phyloP scores from a whole-genome alignment of 2,329 filamentous ascomycete species.

The Eutypella sp. region DNA sequence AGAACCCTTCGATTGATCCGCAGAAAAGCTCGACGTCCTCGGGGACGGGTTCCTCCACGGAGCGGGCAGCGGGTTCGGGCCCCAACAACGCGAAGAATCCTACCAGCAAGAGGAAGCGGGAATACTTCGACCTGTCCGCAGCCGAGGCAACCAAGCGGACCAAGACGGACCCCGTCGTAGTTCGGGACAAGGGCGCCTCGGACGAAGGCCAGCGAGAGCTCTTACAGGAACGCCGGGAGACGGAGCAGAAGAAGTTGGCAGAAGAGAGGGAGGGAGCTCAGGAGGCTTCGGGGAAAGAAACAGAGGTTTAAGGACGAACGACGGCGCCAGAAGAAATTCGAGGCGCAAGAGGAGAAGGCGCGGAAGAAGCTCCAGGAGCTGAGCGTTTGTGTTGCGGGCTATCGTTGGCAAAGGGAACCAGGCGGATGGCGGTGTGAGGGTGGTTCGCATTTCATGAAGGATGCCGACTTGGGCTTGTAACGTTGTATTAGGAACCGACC shows the following conservation, averaged over 20 bases:
- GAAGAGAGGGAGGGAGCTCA: background rate
- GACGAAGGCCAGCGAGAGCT: background rate
- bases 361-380: background rate
- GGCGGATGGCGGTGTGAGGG: background rate
- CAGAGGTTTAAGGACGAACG: too few relatives aligned
- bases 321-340: background rate
- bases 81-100: background rate
- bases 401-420: background rate
- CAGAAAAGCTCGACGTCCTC: background rate
- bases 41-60: background rate
- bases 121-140: background rate
- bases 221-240: background rate
- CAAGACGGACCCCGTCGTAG: background rate
- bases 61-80: background rate
- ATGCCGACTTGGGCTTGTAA: background rate
- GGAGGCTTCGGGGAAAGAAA: too few relatives aligned
- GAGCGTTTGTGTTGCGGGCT: background rate
- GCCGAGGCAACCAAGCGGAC: background rate
- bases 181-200: background rate
- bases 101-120: background rate
- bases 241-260: background rate
- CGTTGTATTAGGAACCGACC: too few relatives aligned
- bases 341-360: background rate
- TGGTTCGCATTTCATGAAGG: background rate
- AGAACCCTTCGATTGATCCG: background rate